Conservation (phyloP, 1,139 yeast species). For the Candida anutae region DNA sequence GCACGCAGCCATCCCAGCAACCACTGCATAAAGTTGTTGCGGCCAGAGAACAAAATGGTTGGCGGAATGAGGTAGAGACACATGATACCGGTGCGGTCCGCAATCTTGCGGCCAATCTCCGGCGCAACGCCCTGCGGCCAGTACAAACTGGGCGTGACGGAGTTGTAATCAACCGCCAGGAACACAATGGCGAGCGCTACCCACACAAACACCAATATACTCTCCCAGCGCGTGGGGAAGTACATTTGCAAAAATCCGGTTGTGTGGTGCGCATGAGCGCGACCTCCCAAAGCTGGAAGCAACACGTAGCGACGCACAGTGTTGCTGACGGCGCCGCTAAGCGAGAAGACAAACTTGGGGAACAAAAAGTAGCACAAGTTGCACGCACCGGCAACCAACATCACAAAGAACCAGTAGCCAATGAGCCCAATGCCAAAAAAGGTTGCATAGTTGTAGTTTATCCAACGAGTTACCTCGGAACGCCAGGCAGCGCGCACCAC, state of each 20-base stretch:
- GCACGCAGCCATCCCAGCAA: conserved; percentile 60
- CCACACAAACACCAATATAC: conserved; percentile 22
- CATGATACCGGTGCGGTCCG: conserved; percentile 53
- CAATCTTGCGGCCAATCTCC: conserved; percentile 48
- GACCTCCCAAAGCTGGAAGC: conserved; percentile 40
- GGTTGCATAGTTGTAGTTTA: conserved; percentile 36
- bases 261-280: conserved; percentile 32
- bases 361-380: conserved; percentile 24
- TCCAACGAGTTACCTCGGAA: conserved; percentile 32
- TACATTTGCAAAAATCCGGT: conserved; percentile 26
- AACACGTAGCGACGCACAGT: conserved; percentile 33
- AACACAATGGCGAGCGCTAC: conserved; percentile 40
- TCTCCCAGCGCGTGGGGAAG: conserved; percentile 61
- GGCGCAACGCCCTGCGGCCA: conserved; percentile 19
- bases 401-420: conserved; percentile 37
- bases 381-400: conserved; percentile 37
- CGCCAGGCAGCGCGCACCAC: conserved; percentile 23
- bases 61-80: conserved; percentile 43
- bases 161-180: conserved; percentile 30
- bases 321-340: conserved; percentile 26
- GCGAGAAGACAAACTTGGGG: conserved; percentile 25
- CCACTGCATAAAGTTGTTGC: conserved; percentile 60
- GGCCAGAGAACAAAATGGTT: conserved; percentile 50
- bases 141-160: conserved; percentile 25
- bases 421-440: conserved; percentile 44